Base-by-base conservation (phyloP, 345 rosid species). In the Capsella bursapastoris region DNA sequence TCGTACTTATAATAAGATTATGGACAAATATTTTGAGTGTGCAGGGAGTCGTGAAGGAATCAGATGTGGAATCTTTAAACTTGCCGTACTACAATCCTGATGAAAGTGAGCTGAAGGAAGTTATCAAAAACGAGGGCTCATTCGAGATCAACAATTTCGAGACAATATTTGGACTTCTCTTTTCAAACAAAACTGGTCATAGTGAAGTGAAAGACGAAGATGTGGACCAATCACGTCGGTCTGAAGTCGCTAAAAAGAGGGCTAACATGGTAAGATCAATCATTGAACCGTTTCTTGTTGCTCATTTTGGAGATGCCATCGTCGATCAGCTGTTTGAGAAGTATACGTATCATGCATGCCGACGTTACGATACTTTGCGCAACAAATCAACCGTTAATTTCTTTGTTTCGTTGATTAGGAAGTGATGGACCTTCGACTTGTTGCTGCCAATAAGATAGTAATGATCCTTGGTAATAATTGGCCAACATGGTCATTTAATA, bases 141-240 rank as follows among this genome's bases (percentile, higher is more conserved):
- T 44, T 44, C 49, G 3, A 13, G 16, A 14, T 44, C 16, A 44
- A 6, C 8, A 44, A 44, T 5, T 44, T 44, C 0, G 8, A 44
- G 49, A 44, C 49, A 14, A 62, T 62, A 27, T 62, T 43, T 27
- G 66, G 66, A 2, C 37, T 62, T 43, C 22, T 27, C 13, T 43
- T 62, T 62, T 62, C 52, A 27, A 43, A 27, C 51, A 43, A 62
- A 62, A 62, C 52, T 62, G 66, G 51, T 2, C 35, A 12, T 41
- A 62, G 22, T 43, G 51, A 13, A 41, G 66, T 62, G 37, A 62
- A 62, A 62, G 51, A 43, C 43, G 51, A 62, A 13, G 51, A 62
- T 38, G 9, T 43, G 37, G 25, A 62, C 25, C 50, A 41, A 43
- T 7, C 38, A 7, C 4, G 37, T 27, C 3, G 2, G 43, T 13